phyloP scores from a whole-genome alignment of 306 rosid genomes.

The Quercus robur region DNA sequence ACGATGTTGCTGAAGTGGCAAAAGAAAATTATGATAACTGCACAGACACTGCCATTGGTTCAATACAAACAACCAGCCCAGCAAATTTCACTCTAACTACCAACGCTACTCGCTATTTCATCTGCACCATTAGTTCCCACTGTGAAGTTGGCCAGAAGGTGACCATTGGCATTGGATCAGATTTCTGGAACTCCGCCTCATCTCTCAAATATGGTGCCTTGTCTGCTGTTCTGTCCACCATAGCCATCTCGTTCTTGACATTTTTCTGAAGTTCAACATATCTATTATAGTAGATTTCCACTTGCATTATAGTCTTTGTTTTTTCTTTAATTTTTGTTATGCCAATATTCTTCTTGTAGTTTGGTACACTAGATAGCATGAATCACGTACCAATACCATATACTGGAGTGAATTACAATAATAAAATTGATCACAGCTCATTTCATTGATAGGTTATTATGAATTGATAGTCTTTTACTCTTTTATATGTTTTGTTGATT shows the following conservation, averaged over 20 bases:
- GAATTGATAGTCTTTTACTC: no score
- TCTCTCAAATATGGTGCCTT: not conserved
- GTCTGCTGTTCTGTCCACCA: constrained; percentile 11
- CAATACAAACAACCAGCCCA: constrained; percentile 12
- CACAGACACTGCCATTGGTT: constrained; percentile 9
- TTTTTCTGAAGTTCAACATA: not conserved
- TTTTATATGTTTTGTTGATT: no score
- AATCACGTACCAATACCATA: no score
- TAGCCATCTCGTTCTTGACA: not conserved
- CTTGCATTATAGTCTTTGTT: not conserved
- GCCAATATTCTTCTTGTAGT: no score
- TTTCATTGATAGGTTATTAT: no score
- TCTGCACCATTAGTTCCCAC: constrained; percentile 23
- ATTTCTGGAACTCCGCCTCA: not conserved
- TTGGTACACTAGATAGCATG: no score
- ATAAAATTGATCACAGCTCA: no score
- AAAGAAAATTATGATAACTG: constrained; percentile 11
- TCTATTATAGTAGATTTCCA: constrained; percentile 14
- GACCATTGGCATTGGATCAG: constrained; percentile 14
- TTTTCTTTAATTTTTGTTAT: not conserved
- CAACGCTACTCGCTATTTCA: constrained; percentile 28
- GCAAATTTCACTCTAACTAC: constrained; percentile 9
- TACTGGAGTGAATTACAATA: no score
- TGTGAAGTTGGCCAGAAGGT: constrained; percentile 35
- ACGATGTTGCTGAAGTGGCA: constrained; percentile 24